A percentile compares a stretch with the other conserved stretches of the same genome.
Conservation (phyloP, 352 stramenopile species). For the Pythium volutum region DNA sequence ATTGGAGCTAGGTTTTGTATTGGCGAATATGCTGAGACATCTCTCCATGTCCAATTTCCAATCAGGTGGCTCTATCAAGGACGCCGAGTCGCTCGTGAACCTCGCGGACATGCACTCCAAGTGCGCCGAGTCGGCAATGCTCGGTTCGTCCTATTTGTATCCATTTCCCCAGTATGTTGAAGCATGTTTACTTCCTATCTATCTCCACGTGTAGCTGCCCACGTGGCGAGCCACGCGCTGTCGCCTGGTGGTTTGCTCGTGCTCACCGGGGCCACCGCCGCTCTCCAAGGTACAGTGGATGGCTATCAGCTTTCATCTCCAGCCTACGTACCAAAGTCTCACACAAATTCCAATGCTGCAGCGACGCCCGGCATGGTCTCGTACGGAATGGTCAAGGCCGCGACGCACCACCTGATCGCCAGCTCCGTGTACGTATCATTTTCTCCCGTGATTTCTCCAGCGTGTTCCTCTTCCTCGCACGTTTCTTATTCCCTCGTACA, state of each 20-base stretch:
- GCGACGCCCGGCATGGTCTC: slow-evolving; percentile 80
- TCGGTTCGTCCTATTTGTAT: slow-evolving; percentile 34
- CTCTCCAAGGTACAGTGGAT: slow-evolving; percentile 41
- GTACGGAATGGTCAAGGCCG: slow-evolving; percentile 87
- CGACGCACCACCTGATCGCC: slow-evolving; percentile 86
- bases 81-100: slow-evolving; percentile 57
- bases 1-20: too few species aligned
- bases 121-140: slow-evolving; percentile 77
- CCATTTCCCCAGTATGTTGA: not conserved
- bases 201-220: slow-evolving; percentile 47
- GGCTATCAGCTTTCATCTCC: not conserved
- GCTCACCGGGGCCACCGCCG: slow-evolving; percentile 79
- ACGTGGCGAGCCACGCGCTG: slow-evolving; percentile 71
- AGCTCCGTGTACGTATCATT: slow-evolving; percentile 69
- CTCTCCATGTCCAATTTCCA: not conserved
- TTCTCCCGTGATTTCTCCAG: not conserved
- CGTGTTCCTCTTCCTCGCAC: not conserved
- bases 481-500: not conserved
- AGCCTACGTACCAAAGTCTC: not conserved
- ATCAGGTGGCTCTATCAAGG: slow-evolving; percentile 62
- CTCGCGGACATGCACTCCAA: slow-evolving; percentile 69
- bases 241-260: slow-evolving; percentile 68
- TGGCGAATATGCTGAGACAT: not conserved
- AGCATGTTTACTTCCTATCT: not conserved
- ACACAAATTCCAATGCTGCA: slow-evolving; percentile 1